Percentiles rank a stretch among this genome's conserved stretches.
Conservation (phyloP, 1,284 basidiomycete species). For the Apiotrichum domesticum region DNA sequence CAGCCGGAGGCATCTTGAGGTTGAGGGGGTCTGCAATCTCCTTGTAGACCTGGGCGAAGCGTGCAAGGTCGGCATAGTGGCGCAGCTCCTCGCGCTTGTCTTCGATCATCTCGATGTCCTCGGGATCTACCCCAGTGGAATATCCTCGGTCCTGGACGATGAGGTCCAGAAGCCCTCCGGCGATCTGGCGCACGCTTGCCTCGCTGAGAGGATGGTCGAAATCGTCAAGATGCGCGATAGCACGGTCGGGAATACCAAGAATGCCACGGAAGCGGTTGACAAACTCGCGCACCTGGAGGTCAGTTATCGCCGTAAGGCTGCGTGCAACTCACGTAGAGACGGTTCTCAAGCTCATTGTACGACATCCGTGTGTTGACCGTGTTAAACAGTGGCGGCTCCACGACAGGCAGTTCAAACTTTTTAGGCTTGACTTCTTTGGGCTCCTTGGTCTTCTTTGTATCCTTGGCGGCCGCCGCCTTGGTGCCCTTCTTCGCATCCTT, state of each 20-base stretch:
- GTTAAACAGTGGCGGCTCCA: slow-evolving; percentile 28
- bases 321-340: slow-evolving; percentile 28
- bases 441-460: slow-evolving; percentile 12
- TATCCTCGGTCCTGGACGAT: slow-evolving; percentile 16
- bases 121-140: not conserved
- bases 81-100: slow-evolving; percentile 36
- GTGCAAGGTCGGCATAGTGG: slow-evolving; percentile 38
- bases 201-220: slow-evolving; percentile 40
- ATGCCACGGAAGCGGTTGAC: slow-evolving; percentile 30
- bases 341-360: slow-evolving; percentile 29
- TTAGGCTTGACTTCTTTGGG: slow-evolving; percentile 8
- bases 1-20: slow-evolving; percentile 18
- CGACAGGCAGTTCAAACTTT: slow-evolving; percentile 6
- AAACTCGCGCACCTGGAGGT: slow-evolving; percentile 36
- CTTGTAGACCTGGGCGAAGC: slow-evolving; percentile 31
- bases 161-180: slow-evolving; percentile 32
- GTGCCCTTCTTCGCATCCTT: slow-evolving; percentile 6
- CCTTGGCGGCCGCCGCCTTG: slow-evolving; percentile 4
- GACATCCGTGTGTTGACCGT: slow-evolving; percentile 27
- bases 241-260: slow-evolving; percentile 32
- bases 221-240: slow-evolving; percentile 35
- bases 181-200: slow-evolving; percentile 31
- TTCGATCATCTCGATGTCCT: not conserved
- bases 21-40: slow-evolving; percentile 17
- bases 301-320: not conserved